These are phyloP conservation scores for Penicillium sp. DNA, from an alignment of 2,329 filamentous ascomycete species.

Conservation along the genomic window DNA sequence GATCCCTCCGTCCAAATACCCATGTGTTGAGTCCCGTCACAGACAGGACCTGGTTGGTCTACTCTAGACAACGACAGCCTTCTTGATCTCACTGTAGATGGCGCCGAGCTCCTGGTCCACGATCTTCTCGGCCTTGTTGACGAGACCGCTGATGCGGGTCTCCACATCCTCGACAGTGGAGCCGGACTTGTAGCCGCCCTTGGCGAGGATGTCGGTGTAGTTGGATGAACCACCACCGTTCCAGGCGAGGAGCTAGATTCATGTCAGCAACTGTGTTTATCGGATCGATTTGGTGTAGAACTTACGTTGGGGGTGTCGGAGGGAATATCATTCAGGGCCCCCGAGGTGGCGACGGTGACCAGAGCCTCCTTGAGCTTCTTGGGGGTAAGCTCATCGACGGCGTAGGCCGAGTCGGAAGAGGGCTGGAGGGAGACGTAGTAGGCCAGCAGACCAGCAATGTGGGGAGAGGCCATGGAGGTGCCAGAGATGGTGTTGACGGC, in stretches of 20 bases:
- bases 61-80: constrained; percentile 46
- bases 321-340: constrained; percentile 75
- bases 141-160: constrained; percentile 40
- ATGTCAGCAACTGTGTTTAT: constrained; percentile 22
- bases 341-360: constrained; percentile 74
- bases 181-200: constrained; percentile 63
- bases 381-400: constrained; percentile 82
- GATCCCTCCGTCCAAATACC: constrained; percentile 28
- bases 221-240: constrained; percentile 95
- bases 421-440: constrained; percentile 98
- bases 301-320: constrained; percentile 75
- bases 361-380: constrained; percentile 90
- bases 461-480: constrained; percentile 98
- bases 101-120: constrained; percentile 45
- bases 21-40: constrained; percentile 16
- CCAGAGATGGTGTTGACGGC: constrained; percentile 98
- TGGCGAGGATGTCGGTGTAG: constrained; percentile 75
- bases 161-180: constrained; percentile 27
- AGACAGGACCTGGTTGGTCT: constrained; percentile 18
- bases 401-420: constrained; percentile 80
- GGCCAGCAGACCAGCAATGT: constrained; percentile 91
- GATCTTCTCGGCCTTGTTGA: constrained; percentile 47
- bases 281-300: constrained; percentile 9
- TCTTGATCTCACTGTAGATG: constrained; percentile 43
- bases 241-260: constrained; percentile 74